Evolutionary conservation across 164 flowering plant species (phyloP).

Genomic region (Tinospora cordifolia): DNA sequence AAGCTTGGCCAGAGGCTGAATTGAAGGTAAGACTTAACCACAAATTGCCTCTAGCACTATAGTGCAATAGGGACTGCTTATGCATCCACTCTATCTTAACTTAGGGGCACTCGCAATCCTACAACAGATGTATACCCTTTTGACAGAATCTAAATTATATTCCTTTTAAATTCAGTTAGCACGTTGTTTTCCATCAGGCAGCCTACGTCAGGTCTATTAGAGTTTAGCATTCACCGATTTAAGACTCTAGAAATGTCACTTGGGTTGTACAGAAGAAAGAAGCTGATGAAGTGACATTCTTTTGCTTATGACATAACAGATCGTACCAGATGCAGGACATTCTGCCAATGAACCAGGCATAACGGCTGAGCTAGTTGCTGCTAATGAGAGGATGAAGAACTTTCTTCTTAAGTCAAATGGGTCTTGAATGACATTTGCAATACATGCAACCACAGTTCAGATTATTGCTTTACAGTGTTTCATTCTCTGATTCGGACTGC

Average conservation of each 20-base stretch:
- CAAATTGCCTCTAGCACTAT: background rate
- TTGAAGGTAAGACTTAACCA: conserved; percentile 50
- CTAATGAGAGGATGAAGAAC: conserved; percentile 61
- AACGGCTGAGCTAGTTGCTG: conserved; percentile 79
- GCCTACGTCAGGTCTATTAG: too few relatives aligned
- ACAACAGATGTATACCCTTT: background rate
- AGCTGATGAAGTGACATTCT: background rate
- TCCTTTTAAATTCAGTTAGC: background rate
- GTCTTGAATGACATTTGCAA: background rate
- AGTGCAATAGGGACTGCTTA: background rate
- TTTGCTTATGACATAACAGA: conserved; percentile 27
- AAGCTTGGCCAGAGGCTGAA: conserved; percentile 97
- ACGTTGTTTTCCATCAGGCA: background rate
- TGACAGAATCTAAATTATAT: background rate
- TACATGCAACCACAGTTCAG: too few relatives aligned
- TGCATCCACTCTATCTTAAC: background rate
- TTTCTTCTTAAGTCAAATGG: conserved; percentile 26
- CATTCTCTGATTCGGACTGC: too few relatives aligned
- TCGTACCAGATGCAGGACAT: conserved; percentile 74
- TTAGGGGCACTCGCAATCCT: background rate
- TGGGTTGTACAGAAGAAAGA: background rate
- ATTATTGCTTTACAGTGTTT: too few relatives aligned
- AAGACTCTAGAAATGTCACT: background rate
- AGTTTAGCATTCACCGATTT: background rate
- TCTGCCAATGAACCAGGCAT: conserved; percentile 77